Evolutionary conservation across 768 basidiomycete species (phyloP), one percentile per base, ranked within the genome.

Genomic region (Calocera cornea): DNA sequence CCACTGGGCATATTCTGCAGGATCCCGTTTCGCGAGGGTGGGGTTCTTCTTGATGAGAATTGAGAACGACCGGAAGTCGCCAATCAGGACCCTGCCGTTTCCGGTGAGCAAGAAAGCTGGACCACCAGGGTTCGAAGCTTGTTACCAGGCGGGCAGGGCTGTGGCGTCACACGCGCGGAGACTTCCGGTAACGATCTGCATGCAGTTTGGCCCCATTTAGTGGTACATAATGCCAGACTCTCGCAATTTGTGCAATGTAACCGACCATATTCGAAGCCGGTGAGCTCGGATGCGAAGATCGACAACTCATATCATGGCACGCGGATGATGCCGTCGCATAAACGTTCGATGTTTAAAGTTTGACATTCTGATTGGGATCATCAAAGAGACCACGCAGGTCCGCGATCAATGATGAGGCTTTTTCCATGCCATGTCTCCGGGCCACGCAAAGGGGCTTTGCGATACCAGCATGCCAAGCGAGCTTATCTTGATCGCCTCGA

Each of bases 51-150:
- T 19, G 7, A 14, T 5, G 36, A 5, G 36, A 38, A 5, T 14
- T 14, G 54, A 60, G 31, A 60, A 19, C 27, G 54, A 60, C 54
- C 54, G 11, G 54, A 31, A 29, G 31, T 60, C 11, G 19, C 8
- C 54, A 60, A 27, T 60, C 54, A 60, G 19, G 54, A 60, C 54
- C 54, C 54, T 60, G 14, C 54, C 54, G 2, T 60, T 60, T 60
- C 54, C 22, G 54, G 54, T 33, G 22, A 29, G 31, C 14, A 31
- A 60, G 19, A 5, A 12, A 29, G 24, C 44, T 17, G 19, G 19
- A 19, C 24, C 44, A 47, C 44, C n/a, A 47, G 44, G 44, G 24
- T 47, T 47, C 36, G 36, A 38, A 38, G 36, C 36, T n/a, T 19
- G 44, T 47, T 47, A 19, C 24, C 44, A 47, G 44, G 16, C 24